Conservation (phyloP, 2,329 filamentous ascomycete species). For the Zymoseptoria passerinii region DNA sequence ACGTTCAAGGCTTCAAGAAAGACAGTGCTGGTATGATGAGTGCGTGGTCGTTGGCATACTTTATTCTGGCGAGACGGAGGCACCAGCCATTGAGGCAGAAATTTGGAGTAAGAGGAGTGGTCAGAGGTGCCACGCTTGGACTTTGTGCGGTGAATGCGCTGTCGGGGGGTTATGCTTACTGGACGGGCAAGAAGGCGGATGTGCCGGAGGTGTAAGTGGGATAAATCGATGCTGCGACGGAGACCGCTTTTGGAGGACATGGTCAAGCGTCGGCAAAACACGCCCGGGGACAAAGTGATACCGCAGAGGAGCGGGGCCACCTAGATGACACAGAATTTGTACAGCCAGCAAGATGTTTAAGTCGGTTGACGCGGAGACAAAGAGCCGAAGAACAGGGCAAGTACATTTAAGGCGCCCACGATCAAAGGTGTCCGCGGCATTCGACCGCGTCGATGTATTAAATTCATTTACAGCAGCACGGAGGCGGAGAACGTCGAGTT, state of each 20-base stretch:
- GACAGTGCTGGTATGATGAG: slow-evolving; percentile 57
- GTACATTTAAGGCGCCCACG: no score
- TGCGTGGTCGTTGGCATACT: slow-evolving; percentile 57
- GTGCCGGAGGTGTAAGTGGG: neutral
- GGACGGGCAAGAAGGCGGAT: slow-evolving; percentile 10
- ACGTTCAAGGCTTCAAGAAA: slow-evolving; percentile 53
- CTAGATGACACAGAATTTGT: no score
- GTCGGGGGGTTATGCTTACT: slow-evolving; percentile 45
- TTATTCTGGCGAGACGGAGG: slow-evolving; percentile 53
- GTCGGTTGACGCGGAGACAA: no score
- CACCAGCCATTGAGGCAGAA: slow-evolving; percentile 42
- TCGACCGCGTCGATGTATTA: no score
- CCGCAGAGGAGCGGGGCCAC: no score
- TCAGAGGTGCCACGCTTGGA: slow-evolving; percentile 45
- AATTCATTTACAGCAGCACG: no score
- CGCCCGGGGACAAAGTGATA: no score
- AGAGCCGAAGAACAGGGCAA: no score
- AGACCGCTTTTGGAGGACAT: neutral
- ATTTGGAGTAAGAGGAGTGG: slow-evolving; percentile 43
- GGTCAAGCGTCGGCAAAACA: neutral
- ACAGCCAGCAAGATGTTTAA: no score
- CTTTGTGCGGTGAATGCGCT: slow-evolving; percentile 45
- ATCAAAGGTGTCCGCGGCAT: no score
- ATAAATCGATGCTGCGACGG: neutral
- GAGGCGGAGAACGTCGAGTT: no score